Conservation (phyloP, 768 basidiomycete genomes). For the Leccinum obscurum region DNA sequence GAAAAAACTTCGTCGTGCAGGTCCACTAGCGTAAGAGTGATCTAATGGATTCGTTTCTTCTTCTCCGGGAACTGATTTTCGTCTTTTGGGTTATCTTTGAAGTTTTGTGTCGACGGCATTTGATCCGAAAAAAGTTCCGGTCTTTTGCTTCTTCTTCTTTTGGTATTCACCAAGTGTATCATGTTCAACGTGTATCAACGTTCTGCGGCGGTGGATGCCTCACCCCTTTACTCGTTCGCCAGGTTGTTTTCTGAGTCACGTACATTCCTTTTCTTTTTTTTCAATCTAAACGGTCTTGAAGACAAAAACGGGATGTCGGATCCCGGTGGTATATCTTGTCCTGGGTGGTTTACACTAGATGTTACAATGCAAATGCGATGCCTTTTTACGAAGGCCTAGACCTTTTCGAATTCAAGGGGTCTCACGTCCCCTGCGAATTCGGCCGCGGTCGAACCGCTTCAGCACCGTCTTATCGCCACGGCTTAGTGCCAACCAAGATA, state of each 20-base stretch:
- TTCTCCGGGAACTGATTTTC: neutral
- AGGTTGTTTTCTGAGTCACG: conserved; percentile 1
- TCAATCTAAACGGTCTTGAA: too few relatives aligned
- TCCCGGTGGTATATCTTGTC: too few relatives aligned
- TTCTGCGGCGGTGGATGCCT: neutral
- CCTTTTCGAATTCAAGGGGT: too few relatives aligned
- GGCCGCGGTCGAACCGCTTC: too few relatives aligned
- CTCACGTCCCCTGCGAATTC: too few relatives aligned
- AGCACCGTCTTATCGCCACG: too few relatives aligned
- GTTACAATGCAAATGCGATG: too few relatives aligned
- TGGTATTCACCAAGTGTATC: conserved; percentile 14
- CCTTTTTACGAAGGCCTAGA: too few relatives aligned
- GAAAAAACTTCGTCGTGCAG: neutral
- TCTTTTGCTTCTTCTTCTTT: neutral
- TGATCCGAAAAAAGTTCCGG: neutral
- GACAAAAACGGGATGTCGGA: too few relatives aligned
- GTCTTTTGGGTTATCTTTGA: neutral
- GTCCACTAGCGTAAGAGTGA: neutral
- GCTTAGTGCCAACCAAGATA: too few relatives aligned
- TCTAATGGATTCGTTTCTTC: neutral
- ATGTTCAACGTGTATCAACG: conserved; percentile 29
- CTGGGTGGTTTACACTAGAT: too few relatives aligned
- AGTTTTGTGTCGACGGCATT: neutral
- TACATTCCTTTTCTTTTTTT: neutral
- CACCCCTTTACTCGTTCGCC: too few relatives aligned